Evolutionary conservation across 1,284 basidiomycete species (phyloP).

Genomic region (Porogramme epimiltina): DNA sequence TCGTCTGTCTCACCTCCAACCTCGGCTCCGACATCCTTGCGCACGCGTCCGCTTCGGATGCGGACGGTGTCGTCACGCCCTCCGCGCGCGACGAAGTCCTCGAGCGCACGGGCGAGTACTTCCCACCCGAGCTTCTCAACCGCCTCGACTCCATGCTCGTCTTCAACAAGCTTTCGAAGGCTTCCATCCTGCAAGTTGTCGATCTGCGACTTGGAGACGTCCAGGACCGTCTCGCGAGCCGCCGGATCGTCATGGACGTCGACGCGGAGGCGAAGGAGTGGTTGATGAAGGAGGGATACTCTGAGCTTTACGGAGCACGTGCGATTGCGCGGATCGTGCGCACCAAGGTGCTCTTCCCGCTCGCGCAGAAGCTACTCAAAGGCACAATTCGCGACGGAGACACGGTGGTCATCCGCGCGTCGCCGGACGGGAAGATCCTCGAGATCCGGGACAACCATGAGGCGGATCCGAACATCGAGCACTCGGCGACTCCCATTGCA

Average conservation of each 20-base stretch:
- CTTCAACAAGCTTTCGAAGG: slow-evolving; percentile 85
- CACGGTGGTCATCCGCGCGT: slow-evolving; percentile 54
- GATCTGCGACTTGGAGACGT: slow-evolving; percentile 77
- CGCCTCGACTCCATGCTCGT: slow-evolving; percentile 86
- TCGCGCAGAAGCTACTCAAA: slow-evolving; percentile 74
- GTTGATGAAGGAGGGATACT: slow-evolving; percentile 84
- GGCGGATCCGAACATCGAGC: slow-evolving; percentile 38
- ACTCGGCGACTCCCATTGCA: slow-evolving; percentile 9
- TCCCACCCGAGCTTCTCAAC: slow-evolving; percentile 91
- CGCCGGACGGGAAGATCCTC: slow-evolving; percentile 45
- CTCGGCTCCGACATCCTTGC: slow-evolving; percentile 70
- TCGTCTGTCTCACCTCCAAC: slow-evolving; percentile 65
- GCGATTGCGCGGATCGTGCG: slow-evolving; percentile 82
- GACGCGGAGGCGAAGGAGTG: slow-evolving; percentile 66
- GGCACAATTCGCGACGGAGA: slow-evolving; percentile 78
- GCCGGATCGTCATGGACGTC: slow-evolving; percentile 76
- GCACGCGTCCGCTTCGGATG: slow-evolving; percentile 63
- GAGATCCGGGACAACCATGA: slow-evolving; percentile 61
- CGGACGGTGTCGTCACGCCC: slow-evolving; percentile 67
- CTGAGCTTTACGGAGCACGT: slow-evolving; percentile 84
- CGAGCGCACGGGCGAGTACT: slow-evolving; percentile 73
- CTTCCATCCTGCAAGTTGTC: slow-evolving; percentile 79
- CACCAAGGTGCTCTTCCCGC: slow-evolving; percentile 76
- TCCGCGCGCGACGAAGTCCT: slow-evolving; percentile 74
- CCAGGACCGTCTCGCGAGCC: slow-evolving; percentile 57